A percentile compares a stretch with the other conserved stretches of the same genome.
phyloP scores from a whole-genome alignment of 2,329 filamentous ascomycete species.

The Paecilomyces sp. region DNA sequence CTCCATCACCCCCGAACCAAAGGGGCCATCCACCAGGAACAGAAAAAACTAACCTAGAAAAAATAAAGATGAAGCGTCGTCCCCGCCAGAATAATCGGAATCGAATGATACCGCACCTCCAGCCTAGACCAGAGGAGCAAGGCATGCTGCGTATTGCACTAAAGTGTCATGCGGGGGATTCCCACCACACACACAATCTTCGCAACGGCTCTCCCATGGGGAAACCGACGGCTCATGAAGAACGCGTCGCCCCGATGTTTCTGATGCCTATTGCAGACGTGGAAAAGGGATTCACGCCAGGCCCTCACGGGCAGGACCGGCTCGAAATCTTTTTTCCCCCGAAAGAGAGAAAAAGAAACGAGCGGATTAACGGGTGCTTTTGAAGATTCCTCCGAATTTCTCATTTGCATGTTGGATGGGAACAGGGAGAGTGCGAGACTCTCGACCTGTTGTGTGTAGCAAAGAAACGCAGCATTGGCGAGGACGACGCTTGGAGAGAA shows the following conservation, averaged over 20 bases:
- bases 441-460: constrained; percentile 64
- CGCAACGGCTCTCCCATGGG: constrained; percentile 90
- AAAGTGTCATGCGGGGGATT: constrained; percentile 57
- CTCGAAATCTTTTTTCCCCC: constrained; percentile 5
- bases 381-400: constrained; percentile 99
- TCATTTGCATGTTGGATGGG: constrained; percentile 62
- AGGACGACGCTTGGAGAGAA: constrained; percentile 65
- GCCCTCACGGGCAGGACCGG: constrained; percentile 71
- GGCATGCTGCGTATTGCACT: constrained; percentile 93
- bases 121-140: constrained; percentile 27
- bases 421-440: constrained; percentile 17
- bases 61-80: constrained; percentile 59
- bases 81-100: constrained; percentile 87
- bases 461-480: constrained; percentile 94
- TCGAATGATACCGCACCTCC: constrained; percentile 63
- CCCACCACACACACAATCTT: constrained; percentile 67
- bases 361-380: constrained; percentile 35
- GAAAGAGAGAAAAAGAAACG: constrained; percentile 21
- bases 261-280: constrained; percentile 87
- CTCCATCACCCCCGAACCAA: constrained; percentile 9
- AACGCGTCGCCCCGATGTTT: constrained; percentile 63
- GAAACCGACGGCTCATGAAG: constrained; percentile 28
- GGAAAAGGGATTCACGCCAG: constrained; percentile 58
- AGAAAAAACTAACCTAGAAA: constrained; percentile 40
- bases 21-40: constrained; percentile 3